Evolutionary conservation across 768 basidiomycete genomes (phyloP).

Genomic region (Lactifluus pinguis): DNA sequence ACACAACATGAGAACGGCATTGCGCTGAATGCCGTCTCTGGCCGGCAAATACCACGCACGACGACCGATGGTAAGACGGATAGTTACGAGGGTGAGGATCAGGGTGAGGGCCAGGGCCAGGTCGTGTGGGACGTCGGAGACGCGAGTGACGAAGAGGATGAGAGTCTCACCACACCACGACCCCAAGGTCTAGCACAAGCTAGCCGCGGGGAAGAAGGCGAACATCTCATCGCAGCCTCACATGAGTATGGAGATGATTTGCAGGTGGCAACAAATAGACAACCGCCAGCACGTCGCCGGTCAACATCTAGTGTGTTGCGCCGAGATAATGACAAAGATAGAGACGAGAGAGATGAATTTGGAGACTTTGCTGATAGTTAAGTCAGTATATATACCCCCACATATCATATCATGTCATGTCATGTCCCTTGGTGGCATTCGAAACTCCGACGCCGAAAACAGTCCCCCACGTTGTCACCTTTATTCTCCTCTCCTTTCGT

Average conservation of each 20-base stretch:
- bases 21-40: constrained; percentile 25
- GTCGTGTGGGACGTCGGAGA: constrained; percentile 68
- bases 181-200: constrained; percentile 24
- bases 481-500: neutral
- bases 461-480: neutral
- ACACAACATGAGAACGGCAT: constrained; percentile 22
- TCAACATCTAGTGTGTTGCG: constrained; percentile 12
- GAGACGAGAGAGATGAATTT: constrained; percentile 8
- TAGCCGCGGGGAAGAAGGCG: constrained; percentile 28
- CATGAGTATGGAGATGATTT: constrained; percentile 29
- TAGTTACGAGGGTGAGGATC: constrained; percentile 30
- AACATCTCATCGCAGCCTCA: constrained; percentile 32
- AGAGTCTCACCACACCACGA: constrained; percentile 28
- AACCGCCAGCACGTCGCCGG: constrained; percentile 10
- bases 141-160: constrained; percentile 58
- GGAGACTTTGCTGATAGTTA: constrained; percentile 6
- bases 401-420: no score
- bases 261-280: neutral
- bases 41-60: constrained; percentile 23
- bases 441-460: neutral
- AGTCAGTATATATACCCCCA: no score
- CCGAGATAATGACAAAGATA: neutral
- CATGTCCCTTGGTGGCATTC: neutral
- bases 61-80: constrained; percentile 25
- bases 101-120: constrained; percentile 34